phyloP scores from a whole-genome alignment of 2,329 filamentous ascomycete genomes.

The Helotiales sp. region DNA sequence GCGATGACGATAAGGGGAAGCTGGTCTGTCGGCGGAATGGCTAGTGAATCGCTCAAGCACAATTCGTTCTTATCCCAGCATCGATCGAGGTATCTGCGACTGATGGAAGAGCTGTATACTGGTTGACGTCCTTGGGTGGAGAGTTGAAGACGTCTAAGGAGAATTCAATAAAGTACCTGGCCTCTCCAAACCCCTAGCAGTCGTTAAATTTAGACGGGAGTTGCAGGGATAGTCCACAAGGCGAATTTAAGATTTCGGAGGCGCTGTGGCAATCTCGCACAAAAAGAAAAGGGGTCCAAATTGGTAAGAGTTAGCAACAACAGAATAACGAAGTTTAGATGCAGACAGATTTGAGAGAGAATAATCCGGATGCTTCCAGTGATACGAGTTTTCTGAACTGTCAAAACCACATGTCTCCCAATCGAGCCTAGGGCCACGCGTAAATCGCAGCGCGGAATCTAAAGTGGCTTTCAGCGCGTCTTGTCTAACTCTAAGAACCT shows the following conservation, averaged over 20 bases:
- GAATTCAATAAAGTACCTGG: conserved; percentile 23
- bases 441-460: conserved; percentile 11
- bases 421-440: conserved; percentile 12
- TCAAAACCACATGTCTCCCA: neutral
- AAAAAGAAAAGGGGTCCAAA: neutral
- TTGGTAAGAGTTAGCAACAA: neutral
- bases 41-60: neutral
- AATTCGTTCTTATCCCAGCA: conserved; percentile 26
- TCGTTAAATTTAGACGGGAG: conserved; percentile 28
- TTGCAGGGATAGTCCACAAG: conserved; percentile 21
- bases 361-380: neutral
- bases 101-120: conserved; percentile 3
- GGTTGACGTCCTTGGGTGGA: conserved; percentile 12
- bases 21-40: neutral
- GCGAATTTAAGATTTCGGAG: conserved; percentile 1
- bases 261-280: neutral
- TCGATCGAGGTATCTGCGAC: conserved; percentile 16
- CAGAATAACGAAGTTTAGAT: neutral
- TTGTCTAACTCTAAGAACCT: neutral
- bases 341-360: neutral
- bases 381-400: neutral
- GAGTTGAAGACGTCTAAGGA: conserved; percentile 9
- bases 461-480: conserved; percentile 24
- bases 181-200: conserved; percentile 26
- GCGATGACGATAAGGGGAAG: conserved; percentile 11